Base-by-base conservation (phyloP, 164 flowering plant species). In the Saururus chinensis region DNA sequence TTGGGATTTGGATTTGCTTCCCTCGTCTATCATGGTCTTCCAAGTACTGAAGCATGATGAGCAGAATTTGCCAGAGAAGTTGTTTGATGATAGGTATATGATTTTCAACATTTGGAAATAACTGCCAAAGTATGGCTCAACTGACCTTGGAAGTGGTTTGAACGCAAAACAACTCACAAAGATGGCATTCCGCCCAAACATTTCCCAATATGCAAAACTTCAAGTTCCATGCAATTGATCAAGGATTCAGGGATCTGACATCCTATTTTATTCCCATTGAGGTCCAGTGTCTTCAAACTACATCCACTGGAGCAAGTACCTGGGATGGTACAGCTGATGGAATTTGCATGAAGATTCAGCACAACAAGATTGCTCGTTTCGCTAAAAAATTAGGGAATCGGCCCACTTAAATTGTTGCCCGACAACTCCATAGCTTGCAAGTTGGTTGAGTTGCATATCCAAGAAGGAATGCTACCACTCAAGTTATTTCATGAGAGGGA, bases 171-270 rank as follows among this genome's bases (percentile, higher is more conserved):
- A 56, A 89, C 87, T 0, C 78, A 77, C 67, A 89, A 60, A 4
- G 53, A 59, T 35, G 77, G 7, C 40, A 71, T 42, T n/a, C 30
- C 67, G 21, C 65, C 79, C 70, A 89, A 66, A 60, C 56, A 59
- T 57, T 73, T 80, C 7, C 89, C 95, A 26, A 86, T 60, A 59
- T 81, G 70, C 21, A 88, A 66, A 48, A 84, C 83, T 73, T 84
- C 77, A 26, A 91, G 62, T 21, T 10, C 12, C 10, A 0, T 49
- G 68, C 95, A 88, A 19, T 77, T 82, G 61, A 65, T 54, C 59
- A 90, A 69, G 21, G 89, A 73, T 21, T 22, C 53, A 24, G 93
- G 83, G 19, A 90, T 19, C 51, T 55, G 40, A 1, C 92, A 93
- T 51, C 60, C 59, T 20, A 88, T 45, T 7, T 0, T 20, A 69